Conservation (phyloP, 2,329 filamentous ascomycete genomes). For the Simplicillium sp. region DNA sequence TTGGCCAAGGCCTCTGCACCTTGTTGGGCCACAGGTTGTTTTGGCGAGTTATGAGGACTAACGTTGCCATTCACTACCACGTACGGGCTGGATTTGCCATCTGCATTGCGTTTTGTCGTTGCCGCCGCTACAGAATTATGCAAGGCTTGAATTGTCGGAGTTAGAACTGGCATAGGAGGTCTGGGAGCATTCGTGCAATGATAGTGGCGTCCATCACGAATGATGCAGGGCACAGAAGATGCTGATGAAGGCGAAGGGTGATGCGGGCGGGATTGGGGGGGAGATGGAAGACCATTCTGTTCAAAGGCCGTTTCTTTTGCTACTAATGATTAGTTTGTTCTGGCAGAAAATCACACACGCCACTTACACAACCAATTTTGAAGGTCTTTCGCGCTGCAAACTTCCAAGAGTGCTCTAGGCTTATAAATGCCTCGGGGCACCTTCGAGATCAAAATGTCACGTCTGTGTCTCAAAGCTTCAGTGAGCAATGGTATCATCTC, state of each 20-base stretch:
- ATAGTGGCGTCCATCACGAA: slow-evolving; percentile 6
- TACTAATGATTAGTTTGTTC: slow-evolving; percentile 11
- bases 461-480: slow-evolving; percentile 18
- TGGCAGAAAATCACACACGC: neutral
- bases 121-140: too few species aligned
- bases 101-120: too few species aligned
- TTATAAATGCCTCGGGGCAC: too few species aligned
- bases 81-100: too few species aligned
- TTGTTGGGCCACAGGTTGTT: too few species aligned
- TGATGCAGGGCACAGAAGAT: slow-evolving; percentile 6
- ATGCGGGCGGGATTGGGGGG: slow-evolving; percentile 11
- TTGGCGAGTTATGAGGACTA: too few species aligned
- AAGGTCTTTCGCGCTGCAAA: slow-evolving; percentile 12
- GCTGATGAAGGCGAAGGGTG: neutral
- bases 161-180: too few species aligned
- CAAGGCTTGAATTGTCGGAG: too few species aligned
- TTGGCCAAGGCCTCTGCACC: too few species aligned
- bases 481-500: slow-evolving; percentile 18
- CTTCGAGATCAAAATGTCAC: too few species aligned
- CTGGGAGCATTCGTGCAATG: neutral
- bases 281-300: slow-evolving; percentile 18
- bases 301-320: slow-evolving; percentile 18
- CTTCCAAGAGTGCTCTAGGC: slow-evolving; percentile 11
- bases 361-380: slow-evolving; percentile 29
- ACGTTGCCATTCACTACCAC: too few species aligned